A percentile compares a stretch with the other conserved stretches of the same genome.
Conservation (phyloP, 768 basidiomycete species). For the Lactifluus subvellereus region DNA sequence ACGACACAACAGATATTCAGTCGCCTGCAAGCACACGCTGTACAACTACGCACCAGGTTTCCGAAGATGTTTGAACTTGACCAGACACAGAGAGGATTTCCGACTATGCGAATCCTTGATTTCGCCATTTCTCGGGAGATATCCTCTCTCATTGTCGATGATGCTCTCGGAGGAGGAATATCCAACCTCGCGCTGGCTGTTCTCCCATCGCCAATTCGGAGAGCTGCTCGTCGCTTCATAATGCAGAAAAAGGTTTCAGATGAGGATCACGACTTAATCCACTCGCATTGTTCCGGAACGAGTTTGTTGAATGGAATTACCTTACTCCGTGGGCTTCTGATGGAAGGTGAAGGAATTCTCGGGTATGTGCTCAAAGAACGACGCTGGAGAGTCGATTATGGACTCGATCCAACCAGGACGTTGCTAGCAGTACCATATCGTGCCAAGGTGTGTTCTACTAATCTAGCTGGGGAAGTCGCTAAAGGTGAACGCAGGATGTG, state of each 20-base stretch:
- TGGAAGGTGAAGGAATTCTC: slow-evolving; percentile 34
- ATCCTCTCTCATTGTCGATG: not conserved
- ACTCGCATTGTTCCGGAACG: not conserved
- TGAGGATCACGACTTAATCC: not conserved
- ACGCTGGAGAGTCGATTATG: slow-evolving; percentile 50
- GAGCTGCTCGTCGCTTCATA: slow-evolving; percentile 1
- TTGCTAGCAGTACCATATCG: slow-evolving; percentile 47
- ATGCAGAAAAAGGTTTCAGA: not conserved
- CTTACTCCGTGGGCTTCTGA: slow-evolving; percentile 42
- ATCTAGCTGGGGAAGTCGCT: not conserved
- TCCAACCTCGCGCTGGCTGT: not conserved
- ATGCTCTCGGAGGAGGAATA: not conserved
- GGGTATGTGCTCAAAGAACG: slow-evolving; percentile 33
- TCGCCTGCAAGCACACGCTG: slow-evolving; percentile 26
- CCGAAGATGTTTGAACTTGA: not conserved
- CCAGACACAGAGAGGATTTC: not conserved
- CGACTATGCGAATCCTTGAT: slow-evolving; percentile 5
- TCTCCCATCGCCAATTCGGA: not conserved
- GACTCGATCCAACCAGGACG: slow-evolving; percentile 38
- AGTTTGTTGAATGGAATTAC: slow-evolving; percentile 36
- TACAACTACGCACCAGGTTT: not conserved
- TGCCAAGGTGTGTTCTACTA: slow-evolving; percentile 30
- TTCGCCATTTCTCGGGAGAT: not conserved
- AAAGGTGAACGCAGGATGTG: slow-evolving; percentile 32
- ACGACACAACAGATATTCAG: slow-evolving; percentile 37